Conservation (phyloP, 2,329 filamentous ascomycete species). For the Allantophomopsis lycopodina region DNA sequence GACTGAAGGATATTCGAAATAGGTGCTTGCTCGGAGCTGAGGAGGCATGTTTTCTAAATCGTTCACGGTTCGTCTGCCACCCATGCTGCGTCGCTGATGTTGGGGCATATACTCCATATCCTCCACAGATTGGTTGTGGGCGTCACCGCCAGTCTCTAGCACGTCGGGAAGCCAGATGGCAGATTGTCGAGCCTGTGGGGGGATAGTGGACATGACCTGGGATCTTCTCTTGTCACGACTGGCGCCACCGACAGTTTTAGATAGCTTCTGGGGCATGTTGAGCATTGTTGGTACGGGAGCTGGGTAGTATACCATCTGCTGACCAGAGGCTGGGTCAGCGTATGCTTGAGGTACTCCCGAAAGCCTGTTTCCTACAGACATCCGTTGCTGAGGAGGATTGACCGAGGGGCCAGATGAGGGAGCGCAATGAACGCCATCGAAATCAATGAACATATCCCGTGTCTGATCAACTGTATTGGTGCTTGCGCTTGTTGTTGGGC, state of each 20-base stretch:
- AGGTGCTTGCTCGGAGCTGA: constrained; percentile 79
- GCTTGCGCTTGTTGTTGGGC: constrained; percentile 12
- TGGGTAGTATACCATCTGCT: constrained; percentile 88
- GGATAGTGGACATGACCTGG: constrained; percentile 55
- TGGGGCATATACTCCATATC: constrained; percentile 17
- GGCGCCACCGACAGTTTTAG: constrained; percentile 51
- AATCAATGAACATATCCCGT: constrained; percentile 59
- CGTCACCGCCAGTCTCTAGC: constrained; percentile 13
- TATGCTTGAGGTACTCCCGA: constrained; percentile 38
- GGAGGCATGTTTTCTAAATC: constrained; percentile 51
- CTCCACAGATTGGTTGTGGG: constrained; percentile 11
- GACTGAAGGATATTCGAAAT: constrained; percentile 61
- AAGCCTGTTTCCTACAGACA: constrained; percentile 6
- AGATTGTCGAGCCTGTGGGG: constrained; percentile 26
- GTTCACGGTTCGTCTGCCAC: constrained; percentile 15
- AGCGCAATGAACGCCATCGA: constrained; percentile 63
- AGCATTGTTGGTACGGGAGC: constrained; percentile 89
- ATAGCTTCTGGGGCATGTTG: constrained; percentile 80
- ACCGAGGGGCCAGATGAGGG: constrained; percentile 5
- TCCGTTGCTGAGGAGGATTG: constrained; percentile 4
- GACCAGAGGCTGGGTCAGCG: constrained; percentile 48
- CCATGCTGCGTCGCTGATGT: constrained; percentile 17
- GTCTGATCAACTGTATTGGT: constrained; percentile 46
- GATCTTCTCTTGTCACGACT: constrained; percentile 59
- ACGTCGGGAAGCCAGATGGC: constrained; percentile 20